Conservation (phyloP, 1,284 basidiomycete species). For the Takashimella koratensis region DNA sequence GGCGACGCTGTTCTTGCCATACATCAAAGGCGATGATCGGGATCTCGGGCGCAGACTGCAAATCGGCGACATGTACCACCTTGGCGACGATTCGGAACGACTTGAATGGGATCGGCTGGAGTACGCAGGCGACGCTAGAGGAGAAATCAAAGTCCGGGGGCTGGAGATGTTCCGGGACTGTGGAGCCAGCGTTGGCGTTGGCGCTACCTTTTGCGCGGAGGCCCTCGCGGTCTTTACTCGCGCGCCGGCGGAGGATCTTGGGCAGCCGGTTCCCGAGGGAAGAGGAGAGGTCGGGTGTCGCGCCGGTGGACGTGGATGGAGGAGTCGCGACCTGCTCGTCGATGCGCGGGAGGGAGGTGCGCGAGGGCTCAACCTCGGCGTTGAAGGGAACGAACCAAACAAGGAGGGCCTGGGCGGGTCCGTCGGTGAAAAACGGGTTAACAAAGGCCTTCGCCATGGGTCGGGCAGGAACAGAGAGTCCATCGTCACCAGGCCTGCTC, state of each 20-base stretch:
- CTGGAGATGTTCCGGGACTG: not conserved
- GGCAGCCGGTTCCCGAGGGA: slow-evolving; percentile 35
- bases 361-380: slow-evolving; percentile 14
- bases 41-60: slow-evolving; percentile 28
- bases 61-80: slow-evolving; percentile 39
- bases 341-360: not conserved
- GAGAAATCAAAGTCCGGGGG: not conserved
- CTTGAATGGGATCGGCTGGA: slow-evolving; percentile 42
- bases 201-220: not conserved
- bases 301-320: not conserved
- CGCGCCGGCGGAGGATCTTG: slow-evolving; percentile 37
- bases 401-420: slow-evolving; percentile 34
- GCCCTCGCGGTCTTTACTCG: slow-evolving; percentile 26
- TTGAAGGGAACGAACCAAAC: slow-evolving; percentile 49
- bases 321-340: not conserved
- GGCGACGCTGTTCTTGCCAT: slow-evolving; percentile 20
- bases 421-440: slow-evolving; percentile 27
- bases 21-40: slow-evolving; percentile 20
- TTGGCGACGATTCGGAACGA: slow-evolving; percentile 46
- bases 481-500: not conserved
- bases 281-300: not conserved
- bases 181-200: not conserved
- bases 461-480: not conserved
- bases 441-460: slow-evolving; percentile 8
- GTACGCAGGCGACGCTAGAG: not conserved